Base-by-base conservation (phyloP, 371 early-diverging fungal species). In the Capillidium rhysosporum region DNA sequence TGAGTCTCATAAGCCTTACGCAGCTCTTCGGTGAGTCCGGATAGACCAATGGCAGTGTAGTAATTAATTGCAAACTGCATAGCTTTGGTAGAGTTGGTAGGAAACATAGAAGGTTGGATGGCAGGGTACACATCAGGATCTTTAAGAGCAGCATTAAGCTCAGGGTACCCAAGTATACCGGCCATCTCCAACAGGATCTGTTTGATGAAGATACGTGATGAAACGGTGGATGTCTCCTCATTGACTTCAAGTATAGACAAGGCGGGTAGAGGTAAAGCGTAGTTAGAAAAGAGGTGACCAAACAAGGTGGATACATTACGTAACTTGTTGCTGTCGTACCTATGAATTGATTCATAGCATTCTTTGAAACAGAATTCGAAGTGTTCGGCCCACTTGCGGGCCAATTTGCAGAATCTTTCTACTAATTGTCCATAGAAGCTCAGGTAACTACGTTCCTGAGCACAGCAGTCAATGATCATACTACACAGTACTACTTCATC, bases 51-150 rank as follows among this genome's bases (percentile, higher is more conserved):
- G 60, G 82, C 81, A 0, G 94, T 95, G 66, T 86, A 97, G 63
- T 89, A 97, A 60, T 97, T 97, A 77, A 97, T 93, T 31, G 95
- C 91, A 63, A 95, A 96, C 25, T 95, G 84, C 1, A 86, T 87
- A 58, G 88, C 73, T 56, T 80, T 75, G 38, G 91, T 86, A 57
- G 81, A 81, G 57, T 88, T 86, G 49, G 73, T 84, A 30, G 94
- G 96, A 63, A 97, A 97, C 66, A 96, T 65, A 26, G 92, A 93
- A 8, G 70, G 69, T 25, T 57, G 43, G 56, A 83, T 77, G 18
- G 74, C 80, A 38, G 76, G 73, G 0, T 65, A 57, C 57, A 76
- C 62, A n/a, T 57, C 62, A 4, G 82, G 76, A 54, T 80, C 82
- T 45, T 75, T 67, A 20, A 97, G 70, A 3, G 82, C 74, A 39